A percentile compares a stretch with the other conserved stretches of the same genome.
Conservation (phyloP, 2,329 filamentous ascomycete species). For the Aureobasidium leucospermi region DNA sequence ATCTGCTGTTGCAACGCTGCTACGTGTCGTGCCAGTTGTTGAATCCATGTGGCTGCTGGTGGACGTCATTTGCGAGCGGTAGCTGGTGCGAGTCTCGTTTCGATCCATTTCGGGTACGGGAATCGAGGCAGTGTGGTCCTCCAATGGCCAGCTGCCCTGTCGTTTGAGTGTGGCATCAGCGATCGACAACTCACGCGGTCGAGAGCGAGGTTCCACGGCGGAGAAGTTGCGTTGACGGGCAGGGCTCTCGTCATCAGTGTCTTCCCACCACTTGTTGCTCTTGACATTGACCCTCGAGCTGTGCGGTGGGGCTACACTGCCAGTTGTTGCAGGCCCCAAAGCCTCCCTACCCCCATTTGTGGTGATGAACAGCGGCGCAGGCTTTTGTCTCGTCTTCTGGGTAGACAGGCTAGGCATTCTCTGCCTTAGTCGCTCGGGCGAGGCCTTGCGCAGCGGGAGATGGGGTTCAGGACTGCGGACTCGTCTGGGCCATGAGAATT, state of each 20-base stretch:
- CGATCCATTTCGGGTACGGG: slow-evolving; percentile 15
- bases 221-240: slow-evolving; percentile 5
- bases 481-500: slow-evolving; percentile 8
- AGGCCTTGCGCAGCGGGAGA: slow-evolving; percentile 33
- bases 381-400: slow-evolving; percentile 5
- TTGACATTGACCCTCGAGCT: slow-evolving; percentile 1
- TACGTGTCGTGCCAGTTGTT: slow-evolving; percentile 65
- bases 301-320: slow-evolving; percentile 3
- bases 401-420: slow-evolving; percentile 7
- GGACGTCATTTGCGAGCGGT: slow-evolving; percentile 53
- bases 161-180: neutral
- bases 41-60: slow-evolving; percentile 50
- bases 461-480: slow-evolving; percentile 33
- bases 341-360: neutral
- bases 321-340: neutral
- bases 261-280: slow-evolving; percentile 11
- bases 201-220: neutral
- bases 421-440: slow-evolving; percentile 33
- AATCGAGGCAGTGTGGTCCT: neutral
- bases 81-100: slow-evolving; percentile 47
- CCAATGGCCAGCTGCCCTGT: slow-evolving; percentile 10
- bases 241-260: neutral
- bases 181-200: neutral
- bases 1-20: slow-evolving; percentile 71
- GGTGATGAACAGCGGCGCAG: slow-evolving; percentile 2